Base-by-base conservation (phyloP, 768 basidiomycete genomes). In the Tubosaeta sp. region DNA sequence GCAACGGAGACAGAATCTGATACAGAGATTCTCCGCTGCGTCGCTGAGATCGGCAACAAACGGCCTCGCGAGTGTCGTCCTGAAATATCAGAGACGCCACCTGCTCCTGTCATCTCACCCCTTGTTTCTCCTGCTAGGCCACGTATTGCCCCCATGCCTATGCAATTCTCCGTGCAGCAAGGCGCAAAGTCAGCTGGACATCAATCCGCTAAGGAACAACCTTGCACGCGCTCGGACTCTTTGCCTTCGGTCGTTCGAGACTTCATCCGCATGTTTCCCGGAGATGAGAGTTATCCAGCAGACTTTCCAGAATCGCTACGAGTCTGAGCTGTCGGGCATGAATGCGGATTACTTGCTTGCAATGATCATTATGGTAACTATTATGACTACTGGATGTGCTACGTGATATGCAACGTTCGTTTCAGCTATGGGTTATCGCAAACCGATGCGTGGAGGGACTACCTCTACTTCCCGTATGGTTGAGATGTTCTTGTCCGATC, bases 1-100 rank as follows among this genome's bases (percentile, higher is more conserved):
- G 61, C 54, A 17, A 69, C 67, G 4, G 67, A 69, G 50, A 60
- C 71, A 32, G 69, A 72, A 43, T 71, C 69, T 16, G 69, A 69
- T 22, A 61, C 61, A 16, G 60, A 65, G 5, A 65, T 65, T 11
- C 47, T 50, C 14, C 55, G 27, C 31, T 69, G 59, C 14, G 44
- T 59, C 12, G 57, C 59, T 5, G 54, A 46, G 34, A 63, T 69
- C 1, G 31, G 53, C 27, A 55, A 39, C 53, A 59, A 50, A 34
- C 56, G 34, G 14, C 31, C 22, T 22, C 22, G 22, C 22, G 22
- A 22, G 22, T 3, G 38, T 32, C 56, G n/a, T 33, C 19, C 54
- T n/a, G 13, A 43, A 51, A 44, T 22, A 19, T 5, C 38, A 43
- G 34, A 59, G 32, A n/a, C 43, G 6, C 37, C 54, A 8, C 46